Percentiles rank a stretch among this genome's conserved stretches.
phyloP scores from a whole-genome alignment of 805 yeast species.

The Sungouiella thailandica region DNA sequence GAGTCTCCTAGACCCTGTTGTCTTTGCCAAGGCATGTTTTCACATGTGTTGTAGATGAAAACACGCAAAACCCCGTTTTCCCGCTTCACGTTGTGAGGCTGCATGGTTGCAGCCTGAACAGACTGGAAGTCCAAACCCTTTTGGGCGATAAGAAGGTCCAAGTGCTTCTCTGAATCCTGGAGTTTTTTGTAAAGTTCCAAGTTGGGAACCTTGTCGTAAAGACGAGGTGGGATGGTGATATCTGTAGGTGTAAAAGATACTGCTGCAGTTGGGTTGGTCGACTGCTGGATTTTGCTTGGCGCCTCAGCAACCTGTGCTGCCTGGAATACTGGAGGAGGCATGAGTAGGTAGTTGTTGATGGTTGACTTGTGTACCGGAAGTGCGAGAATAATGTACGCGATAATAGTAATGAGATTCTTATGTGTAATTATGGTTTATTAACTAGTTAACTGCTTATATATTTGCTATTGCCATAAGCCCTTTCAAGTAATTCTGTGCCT shows the following conservation, averaged over 20 bases:
- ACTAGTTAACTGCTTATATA: too few species aligned
- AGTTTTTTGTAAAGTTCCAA: slow-evolving; percentile 67
- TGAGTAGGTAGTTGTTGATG: not conserved
- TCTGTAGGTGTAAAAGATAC: slow-evolving; percentile 42
- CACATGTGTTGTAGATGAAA: slow-evolving; percentile 74
- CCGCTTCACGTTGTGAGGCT: slow-evolving; percentile 30
- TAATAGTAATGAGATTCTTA: too few species aligned
- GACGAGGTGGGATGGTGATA: slow-evolving; percentile 30
- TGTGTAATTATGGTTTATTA: too few species aligned
- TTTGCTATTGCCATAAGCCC: too few species aligned
- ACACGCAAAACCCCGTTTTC: slow-evolving; percentile 67
- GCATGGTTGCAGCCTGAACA: slow-evolving; percentile 36
- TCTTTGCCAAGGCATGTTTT: slow-evolving; percentile 81
- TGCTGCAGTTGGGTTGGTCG: slow-evolving; percentile 30
- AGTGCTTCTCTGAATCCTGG: slow-evolving; percentile 72
- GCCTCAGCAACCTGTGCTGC: slow-evolving; percentile 17
- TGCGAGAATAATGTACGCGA: too few species aligned
- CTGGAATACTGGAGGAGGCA: not conserved
- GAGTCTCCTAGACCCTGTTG: slow-evolving; percentile 24
- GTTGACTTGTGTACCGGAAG: too few species aligned
- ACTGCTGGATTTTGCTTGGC: slow-evolving; percentile 21
- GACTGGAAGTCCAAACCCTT: slow-evolving; percentile 86
- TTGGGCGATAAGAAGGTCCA: slow-evolving; percentile 78
- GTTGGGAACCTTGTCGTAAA: slow-evolving; percentile 53
- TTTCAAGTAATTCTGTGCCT: too few species aligned